phyloP scores from a whole-genome alignment of 2,329 filamentous ascomycete species.

The Fusarium concolor region DNA sequence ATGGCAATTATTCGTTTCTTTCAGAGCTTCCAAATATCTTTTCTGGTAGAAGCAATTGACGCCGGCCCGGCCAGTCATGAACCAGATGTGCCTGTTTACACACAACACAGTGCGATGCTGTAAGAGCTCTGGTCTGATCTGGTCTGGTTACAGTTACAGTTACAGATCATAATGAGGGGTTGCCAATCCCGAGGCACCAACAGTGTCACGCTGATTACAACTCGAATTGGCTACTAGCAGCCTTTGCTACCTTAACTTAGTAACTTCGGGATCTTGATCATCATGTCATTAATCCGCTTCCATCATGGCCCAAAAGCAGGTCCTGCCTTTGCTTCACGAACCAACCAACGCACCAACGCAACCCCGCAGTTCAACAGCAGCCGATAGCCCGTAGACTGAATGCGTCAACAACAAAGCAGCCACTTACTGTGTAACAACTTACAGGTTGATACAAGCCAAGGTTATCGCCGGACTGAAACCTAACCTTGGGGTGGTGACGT shows the following conservation, averaged over 20 bases:
- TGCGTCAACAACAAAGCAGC: constrained; percentile 16
- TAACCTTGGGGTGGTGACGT: constrained; percentile 40
- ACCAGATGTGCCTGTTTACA: not conserved
- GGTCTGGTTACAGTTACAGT: too few species aligned
- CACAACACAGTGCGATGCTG: not conserved
- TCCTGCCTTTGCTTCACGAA: not conserved
- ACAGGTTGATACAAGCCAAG: constrained; percentile 1
- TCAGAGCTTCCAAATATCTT: not conserved
- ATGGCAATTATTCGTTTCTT: not conserved
- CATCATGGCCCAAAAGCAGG: constrained; percentile 9
- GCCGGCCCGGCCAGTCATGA: not conserved
- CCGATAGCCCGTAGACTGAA: constrained; percentile 22
- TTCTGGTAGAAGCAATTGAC: not conserved
- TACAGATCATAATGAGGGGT: constrained; percentile 13
- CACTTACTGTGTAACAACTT: constrained; percentile 15
- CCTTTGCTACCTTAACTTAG: not conserved
- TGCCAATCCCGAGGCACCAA: constrained; percentile 31
- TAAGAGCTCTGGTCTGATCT: too few species aligned
- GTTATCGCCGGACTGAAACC: constrained; percentile 27
- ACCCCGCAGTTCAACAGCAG: constrained; percentile 33
- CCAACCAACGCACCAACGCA: not conserved
- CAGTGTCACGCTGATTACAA: constrained; percentile 28
- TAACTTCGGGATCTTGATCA: constrained; percentile 15
- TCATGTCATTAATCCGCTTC: constrained; percentile 22
- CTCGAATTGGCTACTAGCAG: constrained; percentile 25